phyloP scores from a whole-genome alignment of 805 yeast genomes.

The Zygoascus ofunaensis region DNA sequence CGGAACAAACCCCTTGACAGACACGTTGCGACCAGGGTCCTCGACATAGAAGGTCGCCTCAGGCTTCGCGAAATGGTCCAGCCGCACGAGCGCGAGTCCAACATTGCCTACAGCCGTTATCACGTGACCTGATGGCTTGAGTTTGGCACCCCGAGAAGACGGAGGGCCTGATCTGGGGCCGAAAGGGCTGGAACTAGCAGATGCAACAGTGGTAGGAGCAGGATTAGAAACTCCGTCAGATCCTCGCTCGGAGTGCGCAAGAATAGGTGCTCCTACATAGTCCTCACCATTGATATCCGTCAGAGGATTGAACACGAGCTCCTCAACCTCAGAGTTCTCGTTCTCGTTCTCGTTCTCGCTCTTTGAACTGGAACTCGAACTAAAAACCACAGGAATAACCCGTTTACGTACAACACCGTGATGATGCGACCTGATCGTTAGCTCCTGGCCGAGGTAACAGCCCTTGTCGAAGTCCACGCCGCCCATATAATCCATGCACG shows the following conservation, averaged over 20 bases:
- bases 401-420: conserved; percentile 80
- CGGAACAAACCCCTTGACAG: conserved; percentile 49
- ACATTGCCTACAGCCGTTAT: conserved; percentile 46
- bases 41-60: conserved; percentile 27
- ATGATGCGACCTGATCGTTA: conserved; percentile 79
- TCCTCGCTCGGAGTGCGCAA: no score
- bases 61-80: conserved; percentile 35
- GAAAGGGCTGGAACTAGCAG: background rate
- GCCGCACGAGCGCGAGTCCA: conserved; percentile 57
- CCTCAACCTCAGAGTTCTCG: background rate
- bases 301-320: no score
- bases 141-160: conserved; percentile 16
- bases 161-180: background rate
- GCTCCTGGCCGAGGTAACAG: conserved; percentile 93
- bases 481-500: conserved; percentile 69
- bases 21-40: conserved; percentile 23
- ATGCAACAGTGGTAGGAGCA: background rate
- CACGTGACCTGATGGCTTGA: conserved; percentile 51
- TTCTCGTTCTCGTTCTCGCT: no score
- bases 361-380: background rate
- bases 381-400: conserved; percentile 59
- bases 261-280: no score
- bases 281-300: no score
- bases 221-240: no score
- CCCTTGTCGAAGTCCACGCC: conserved; percentile 87